Base-by-base conservation (phyloP, 78 protist species). In the Dictyostelium capitatum region DNA sequence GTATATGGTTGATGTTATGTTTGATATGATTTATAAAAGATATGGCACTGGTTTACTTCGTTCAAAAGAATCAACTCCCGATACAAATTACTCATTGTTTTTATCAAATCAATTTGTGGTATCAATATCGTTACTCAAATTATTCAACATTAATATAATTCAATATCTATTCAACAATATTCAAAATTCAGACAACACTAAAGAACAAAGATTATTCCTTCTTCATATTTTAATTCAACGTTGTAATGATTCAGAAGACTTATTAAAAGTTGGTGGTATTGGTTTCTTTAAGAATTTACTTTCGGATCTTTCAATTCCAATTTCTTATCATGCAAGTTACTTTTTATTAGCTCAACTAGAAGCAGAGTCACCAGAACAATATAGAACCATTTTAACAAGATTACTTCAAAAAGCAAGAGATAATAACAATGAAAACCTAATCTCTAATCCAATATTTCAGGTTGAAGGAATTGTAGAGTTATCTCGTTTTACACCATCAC, bases 391-490 rank as follows among this genome's bases (percentile, higher is more conserved):
- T 25, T 46, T 87, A 20, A 56, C 72, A 25, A 41, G 93, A 48
- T 57, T 87, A 19, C 65, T 87, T 15, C 69, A 82, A 17, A 87
- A 87, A 51, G 93, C 93, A 23, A 56, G 93, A 77, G 93, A 87
- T 32, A 87, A 77, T 56, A 87, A 87, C 32, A 64, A 87, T 51
- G 93, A 87, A 65, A 77, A 87, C 37, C 25, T 87, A 41, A 67
- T 87, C 23, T 87, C 93, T 1, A 87, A 87, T 87, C 93, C 93
- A 46, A 77, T 87, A 32, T 87, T 77, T 84, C 93, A 87, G 51
- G 93, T 87, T 1, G 84, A 87, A 65, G 93, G 93, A 9, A 87
- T 87, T 3, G 79, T 87, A 32, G 93, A 87, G 25, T 77, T 87
- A 84, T 73, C 92, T 4, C 78, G 19, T 59, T 7, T 37, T 37